Conservation (phyloP, 2,329 filamentous ascomycete species). For the Myriosclerotinia curreyana region DNA sequence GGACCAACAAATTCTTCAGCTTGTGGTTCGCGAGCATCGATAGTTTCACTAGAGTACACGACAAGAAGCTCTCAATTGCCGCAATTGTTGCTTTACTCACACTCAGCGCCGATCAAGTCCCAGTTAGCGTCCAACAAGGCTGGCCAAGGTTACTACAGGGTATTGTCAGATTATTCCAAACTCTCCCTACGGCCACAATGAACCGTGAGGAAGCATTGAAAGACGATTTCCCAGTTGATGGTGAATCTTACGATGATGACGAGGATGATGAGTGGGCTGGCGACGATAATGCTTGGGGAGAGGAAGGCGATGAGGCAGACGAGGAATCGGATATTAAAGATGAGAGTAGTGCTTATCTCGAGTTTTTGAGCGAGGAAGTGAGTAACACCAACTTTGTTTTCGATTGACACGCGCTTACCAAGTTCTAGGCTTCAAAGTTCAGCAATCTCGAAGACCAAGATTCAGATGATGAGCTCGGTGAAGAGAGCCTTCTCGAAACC, state of each 20-base stretch:
- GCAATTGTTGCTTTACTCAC: slow-evolving; percentile 85
- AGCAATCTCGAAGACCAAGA: slow-evolving; percentile 64
- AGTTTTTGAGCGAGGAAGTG: slow-evolving; percentile 91
- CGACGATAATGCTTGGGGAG: slow-evolving; percentile 79
- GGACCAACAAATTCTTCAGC: slow-evolving; percentile 99
- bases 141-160: slow-evolving; percentile 87
- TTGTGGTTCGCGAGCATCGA: slow-evolving; percentile 97
- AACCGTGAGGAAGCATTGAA: slow-evolving; percentile 90
- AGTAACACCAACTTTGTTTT: slow-evolving; percentile 32
- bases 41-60: slow-evolving; percentile 87
- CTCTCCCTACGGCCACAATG: slow-evolving; percentile 81
- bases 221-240: slow-evolving; percentile 76
- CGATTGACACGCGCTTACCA: slow-evolving; percentile 18
- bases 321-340: slow-evolving; percentile 67
- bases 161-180: slow-evolving; percentile 87
- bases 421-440: slow-evolving; percentile 74
- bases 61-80: slow-evolving; percentile 97
- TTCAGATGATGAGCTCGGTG: slow-evolving; percentile 83
- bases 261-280: slow-evolving; percentile 75
- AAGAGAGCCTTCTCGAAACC: slow-evolving; percentile 91
- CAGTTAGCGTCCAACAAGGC: slow-evolving; percentile 86
- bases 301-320: slow-evolving; percentile 59
- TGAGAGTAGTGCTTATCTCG: slow-evolving; percentile 89
- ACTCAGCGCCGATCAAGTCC: slow-evolving; percentile 76
- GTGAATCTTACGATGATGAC: slow-evolving; percentile 58